A percentile compares a stretch with the other conserved stretches of the same genome.
These are phyloP conservation scores for Ophidiomyces ophidiicola DNA, from an alignment of 2,329 filamentous ascomycete species.

Conservation along the genomic window DNA sequence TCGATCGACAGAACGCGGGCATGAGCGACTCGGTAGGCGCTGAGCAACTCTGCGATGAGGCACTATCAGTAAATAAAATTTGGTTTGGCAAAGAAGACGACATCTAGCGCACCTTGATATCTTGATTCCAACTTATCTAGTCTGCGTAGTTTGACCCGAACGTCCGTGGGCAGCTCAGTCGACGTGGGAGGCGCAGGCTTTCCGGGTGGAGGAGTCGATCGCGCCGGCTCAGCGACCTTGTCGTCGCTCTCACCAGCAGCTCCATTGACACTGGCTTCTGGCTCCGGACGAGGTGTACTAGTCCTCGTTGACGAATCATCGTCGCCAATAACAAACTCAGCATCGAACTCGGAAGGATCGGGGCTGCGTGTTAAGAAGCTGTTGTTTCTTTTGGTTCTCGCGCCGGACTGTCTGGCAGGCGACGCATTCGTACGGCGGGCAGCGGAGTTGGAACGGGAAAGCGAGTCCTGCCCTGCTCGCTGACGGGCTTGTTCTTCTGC, in stretches of 20 bases:
- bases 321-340: conserved; percentile 76
- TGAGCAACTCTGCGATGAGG: conserved; percentile 56
- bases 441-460: conserved; percentile 35
- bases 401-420: conserved; percentile 19
- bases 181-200: conserved; percentile 14
- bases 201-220: conserved; percentile 19
- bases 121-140: conserved; percentile 81
- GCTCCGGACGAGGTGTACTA: conserved; percentile 45
- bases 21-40: conserved; percentile 86
- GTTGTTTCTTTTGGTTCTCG: conserved; percentile 22
- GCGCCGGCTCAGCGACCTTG: conserved; percentile 18
- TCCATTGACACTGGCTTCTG: conserved; percentile 25
- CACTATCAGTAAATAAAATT: conserved; percentile 9
- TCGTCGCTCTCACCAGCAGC: conserved; percentile 18
- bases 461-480: conserved; percentile 37
- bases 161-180: conserved; percentile 57
- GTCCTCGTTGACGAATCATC: conserved; percentile 56
- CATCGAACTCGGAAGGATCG: conserved; percentile 79
- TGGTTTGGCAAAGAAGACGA: neutral
- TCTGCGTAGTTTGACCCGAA: conserved; percentile 64
- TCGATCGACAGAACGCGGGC: conserved; percentile 76
- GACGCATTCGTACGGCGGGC: conserved; percentile 16
- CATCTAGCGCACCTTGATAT: conserved; percentile 55
- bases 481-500: conserved; percentile 84
- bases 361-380: conserved; percentile 45